Evolutionary conservation across 2,329 filamentous ascomycete genomes (phyloP), one percentile per base, ranked within the genome.

Genomic region (Stagonosporopsis rhizophila): DNA sequence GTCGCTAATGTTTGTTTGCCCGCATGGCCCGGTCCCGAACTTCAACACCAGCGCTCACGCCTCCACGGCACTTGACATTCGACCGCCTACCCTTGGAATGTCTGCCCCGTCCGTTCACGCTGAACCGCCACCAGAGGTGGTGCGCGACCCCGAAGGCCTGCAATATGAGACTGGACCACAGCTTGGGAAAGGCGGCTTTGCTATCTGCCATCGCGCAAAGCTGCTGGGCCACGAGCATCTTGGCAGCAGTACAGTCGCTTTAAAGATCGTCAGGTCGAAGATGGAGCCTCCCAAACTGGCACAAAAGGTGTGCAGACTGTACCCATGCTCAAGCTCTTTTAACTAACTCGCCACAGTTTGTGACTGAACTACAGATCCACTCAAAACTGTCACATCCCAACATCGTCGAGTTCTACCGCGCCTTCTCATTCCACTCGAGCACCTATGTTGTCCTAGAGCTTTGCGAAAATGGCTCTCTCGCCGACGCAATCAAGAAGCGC

Each of bases 381-480:
- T 97, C 95, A 39, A 99, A 98, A 75, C 94, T 99, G 87, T 88
- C 89, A 55, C 95, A 99, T 72, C 90, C 90, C 49, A 96, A 97
- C 75, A 94, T 99, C 64, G 95, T 99, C 61, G 90, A 94, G 67
- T 99, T 99, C 76, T 87, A 96, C 69, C 88, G 94, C 66, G 95
- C 95, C 30, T 99, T 99, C 74, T 90, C 93, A 12, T 96, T 93
- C 75, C 84, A 92, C 64, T 88, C 86, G 62, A 93, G 89, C 75
- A 98, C 95, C 55, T 99, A 96, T 69, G 90, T 99, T 44, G 90
- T 98, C 42, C 83, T 99, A 25, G 94, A 99, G 75, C 81, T 99
- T 40, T 99, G 95, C 75, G 89, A 92, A 49, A 98, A 98, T 73
- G 95, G 95, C 41, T 97, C 93, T 19, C 85, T 99, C 17, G 96